A percentile compares a stretch with the other conserved stretches of the same genome.
phyloP scores from a whole-genome alignment of 257 asterid genomes.

The Knoxia roxburghii region DNA sequence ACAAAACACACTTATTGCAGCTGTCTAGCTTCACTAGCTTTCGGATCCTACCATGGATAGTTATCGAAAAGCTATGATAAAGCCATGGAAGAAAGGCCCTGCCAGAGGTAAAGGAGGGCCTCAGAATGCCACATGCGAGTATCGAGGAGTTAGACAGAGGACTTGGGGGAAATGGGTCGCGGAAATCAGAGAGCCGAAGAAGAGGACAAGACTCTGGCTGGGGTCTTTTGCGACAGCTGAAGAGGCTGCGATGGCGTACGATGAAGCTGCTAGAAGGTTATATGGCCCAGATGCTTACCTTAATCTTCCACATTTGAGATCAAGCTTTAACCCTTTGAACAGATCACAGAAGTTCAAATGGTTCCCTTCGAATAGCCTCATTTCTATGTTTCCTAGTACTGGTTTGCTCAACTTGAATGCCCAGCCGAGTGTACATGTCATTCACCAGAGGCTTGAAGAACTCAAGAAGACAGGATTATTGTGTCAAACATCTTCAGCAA shows the following conservation, averaged over 20 bases:
- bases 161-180: constrained; percentile 98
- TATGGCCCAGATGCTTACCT: constrained; percentile 95
- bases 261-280: constrained; percentile 86
- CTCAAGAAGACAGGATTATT: constrained; percentile 58
- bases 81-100: constrained; percentile 99
- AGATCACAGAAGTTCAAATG: constrained; percentile 88
- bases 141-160: constrained; percentile 86
- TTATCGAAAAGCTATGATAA: constrained; percentile 58
- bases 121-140: constrained; percentile 80
- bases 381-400: constrained; percentile 44
- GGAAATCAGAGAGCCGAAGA: constrained; percentile 88
- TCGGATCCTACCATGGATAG: constrained; percentile 46
- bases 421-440: constrained; percentile 83
- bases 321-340: constrained; percentile 73
- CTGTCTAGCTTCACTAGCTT: neutral
- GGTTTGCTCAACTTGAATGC: constrained; percentile 80
- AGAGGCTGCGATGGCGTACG: constrained; percentile 97
- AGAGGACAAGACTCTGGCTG: constrained; percentile 82
- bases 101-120: constrained; percentile 98
- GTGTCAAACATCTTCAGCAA: constrained; percentile 40
- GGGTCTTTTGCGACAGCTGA: constrained; percentile 93
- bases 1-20: neutral
- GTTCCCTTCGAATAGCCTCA: constrained; percentile 55
- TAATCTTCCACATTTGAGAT: constrained; percentile 76
- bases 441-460: constrained; percentile 86